Base-by-base conservation (phyloP, 345 rosid species). In the Eucalyptus marginata region DNA sequence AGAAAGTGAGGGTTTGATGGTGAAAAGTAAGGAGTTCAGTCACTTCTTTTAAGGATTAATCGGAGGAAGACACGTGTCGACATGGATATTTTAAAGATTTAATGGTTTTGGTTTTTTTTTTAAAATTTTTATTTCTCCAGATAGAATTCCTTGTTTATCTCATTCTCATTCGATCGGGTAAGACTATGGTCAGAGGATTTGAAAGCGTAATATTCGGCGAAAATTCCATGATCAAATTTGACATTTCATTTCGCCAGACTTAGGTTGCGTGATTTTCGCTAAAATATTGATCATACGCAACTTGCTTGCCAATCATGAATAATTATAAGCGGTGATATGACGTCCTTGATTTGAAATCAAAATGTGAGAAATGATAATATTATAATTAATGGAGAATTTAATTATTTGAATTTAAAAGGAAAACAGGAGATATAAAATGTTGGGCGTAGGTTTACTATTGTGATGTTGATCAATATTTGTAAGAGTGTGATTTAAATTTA, bases 341-440 rank as follows among this genome's bases (percentile, higher is more conserved):
- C 8, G 0, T 36, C 1, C 5, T 71, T 5, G 1, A 71, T 18
- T 36, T 36, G 2, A 17, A 36, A 71, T 71, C 1, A 20, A 76
- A 76, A 36, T 2, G 1, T 7, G 1, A 0, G n/a, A 36, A 76
- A 76, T 36, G 5, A 10, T 10, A 40, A 0, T 3, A 76, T 76
- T 22, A 40, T 13, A 12, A 0, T 40, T 20, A 5, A 13, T 13
- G 2, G 2, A 40, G 5, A 22, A 40, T 5, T 17, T 33, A 17
- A 9, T 3, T 68, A 33, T 68, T 68, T 2, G 0, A 33, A 68
- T 33, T 18, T 17, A 9, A 71, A 13, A 33, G 6, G 11, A 5
- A 5, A 68, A 33, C 13, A 8, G 33, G 22, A 76, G 4, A 18
- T 5, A 76, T 40, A 76, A 76, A 76, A 18, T 36, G 5, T 10